Conservation (phyloP, 176 grass and related monocot species). For the Oryza brachyantha region DNA sequence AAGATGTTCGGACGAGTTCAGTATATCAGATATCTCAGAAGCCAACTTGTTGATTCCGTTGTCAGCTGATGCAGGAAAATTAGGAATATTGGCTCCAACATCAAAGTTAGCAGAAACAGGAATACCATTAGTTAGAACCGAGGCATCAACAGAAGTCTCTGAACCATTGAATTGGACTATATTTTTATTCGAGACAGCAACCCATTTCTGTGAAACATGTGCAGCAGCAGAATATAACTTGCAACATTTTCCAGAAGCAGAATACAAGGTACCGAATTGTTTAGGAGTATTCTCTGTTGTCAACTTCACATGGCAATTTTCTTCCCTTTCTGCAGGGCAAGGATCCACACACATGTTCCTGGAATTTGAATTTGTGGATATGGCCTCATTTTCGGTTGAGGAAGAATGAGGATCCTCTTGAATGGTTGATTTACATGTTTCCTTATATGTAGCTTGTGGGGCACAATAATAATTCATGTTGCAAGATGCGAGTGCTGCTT, state of each 20-base stretch:
- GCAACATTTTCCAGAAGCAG: constrained; percentile 25
- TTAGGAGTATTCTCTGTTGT: constrained; percentile 20
- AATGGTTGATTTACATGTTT: background rate
- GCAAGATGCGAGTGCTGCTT: constrained; percentile 14
- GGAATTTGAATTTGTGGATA: background rate
- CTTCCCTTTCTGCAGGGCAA: constrained; percentile 32
- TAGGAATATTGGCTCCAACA: background rate
- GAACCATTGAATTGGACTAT: constrained; percentile 16
- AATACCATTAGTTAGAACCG: constrained; percentile 28
- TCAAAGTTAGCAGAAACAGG: constrained; percentile 9
- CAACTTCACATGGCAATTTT: constrained; percentile 27
- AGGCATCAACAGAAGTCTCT: background rate
- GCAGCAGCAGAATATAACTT: constrained; percentile 32
- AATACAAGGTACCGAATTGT: constrained; percentile 31
- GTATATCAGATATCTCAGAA: constrained; percentile 30
- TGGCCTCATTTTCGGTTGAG: constrained; percentile 10
- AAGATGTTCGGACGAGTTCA: background rate
- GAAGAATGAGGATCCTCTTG: constrained; percentile 23
- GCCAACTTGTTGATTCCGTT: constrained; percentile 11
- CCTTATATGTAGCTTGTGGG: background rate
- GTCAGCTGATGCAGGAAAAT: constrained; percentile 26
- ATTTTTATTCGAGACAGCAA: constrained; percentile 48
- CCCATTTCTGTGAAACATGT: constrained; percentile 43
- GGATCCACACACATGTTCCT: constrained; percentile 13
- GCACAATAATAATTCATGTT: constrained; percentile 19